Percentiles rank a stretch among this genome's conserved stretches.
Conservation (phyloP, 2,329 filamentous ascomycete species). For the Diaporthe citriasiana region DNA sequence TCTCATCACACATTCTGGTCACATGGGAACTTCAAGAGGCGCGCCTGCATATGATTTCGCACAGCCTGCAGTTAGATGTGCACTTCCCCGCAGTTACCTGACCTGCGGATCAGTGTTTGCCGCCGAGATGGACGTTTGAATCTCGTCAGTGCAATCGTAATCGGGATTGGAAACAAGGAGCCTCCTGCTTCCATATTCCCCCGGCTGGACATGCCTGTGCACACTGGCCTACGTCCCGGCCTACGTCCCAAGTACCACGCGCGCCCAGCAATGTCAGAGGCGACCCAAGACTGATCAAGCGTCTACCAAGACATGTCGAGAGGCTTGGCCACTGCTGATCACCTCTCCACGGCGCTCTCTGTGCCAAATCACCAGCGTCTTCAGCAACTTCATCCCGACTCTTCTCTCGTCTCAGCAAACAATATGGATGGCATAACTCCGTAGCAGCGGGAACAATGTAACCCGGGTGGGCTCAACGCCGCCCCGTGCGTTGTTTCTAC, state of each 20-base stretch:
- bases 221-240: background rate
- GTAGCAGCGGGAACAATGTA: constrained; percentile 9
- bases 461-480: constrained; percentile 22
- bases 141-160: constrained; percentile 22
- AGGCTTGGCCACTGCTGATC: constrained; percentile 17
- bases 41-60: background rate
- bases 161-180: constrained; percentile 13
- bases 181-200: background rate
- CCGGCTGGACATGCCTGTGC: constrained; percentile 9
- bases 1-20: constrained; percentile 12
- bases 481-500: constrained; percentile 27
- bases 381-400: constrained; percentile 13
- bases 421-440: constrained; percentile 31
- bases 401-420: constrained; percentile 25
- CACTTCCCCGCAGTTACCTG: background rate
- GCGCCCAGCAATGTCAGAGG: background rate
- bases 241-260: constrained; percentile 2
- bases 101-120: background rate
- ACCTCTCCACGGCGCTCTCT: background rate
- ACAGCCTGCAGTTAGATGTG: background rate
- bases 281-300: constrained; percentile 8
- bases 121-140: constrained; percentile 21
- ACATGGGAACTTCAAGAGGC: background rate
- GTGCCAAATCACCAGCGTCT: background rate
- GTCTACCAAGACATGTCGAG: constrained; percentile 25